phyloP scores from a whole-genome alignment of 371 early-diverging fungal species.

The Lichtheimia corymbifera region DNA sequence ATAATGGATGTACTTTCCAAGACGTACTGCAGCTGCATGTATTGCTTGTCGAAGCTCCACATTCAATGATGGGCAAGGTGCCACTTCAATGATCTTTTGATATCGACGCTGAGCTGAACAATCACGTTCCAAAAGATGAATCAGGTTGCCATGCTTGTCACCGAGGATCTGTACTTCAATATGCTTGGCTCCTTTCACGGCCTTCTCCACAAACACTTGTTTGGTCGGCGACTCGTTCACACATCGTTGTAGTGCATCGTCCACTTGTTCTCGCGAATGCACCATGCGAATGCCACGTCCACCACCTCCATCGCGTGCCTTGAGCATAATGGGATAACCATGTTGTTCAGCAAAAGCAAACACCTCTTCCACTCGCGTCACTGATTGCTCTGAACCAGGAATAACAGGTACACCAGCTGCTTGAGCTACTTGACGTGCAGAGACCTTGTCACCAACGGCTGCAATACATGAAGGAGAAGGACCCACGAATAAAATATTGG shows the following conservation, averaged over 20 bases:
- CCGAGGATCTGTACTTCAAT: conserved; percentile 86
- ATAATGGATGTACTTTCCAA: conserved; percentile 30
- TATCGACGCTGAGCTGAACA: conserved; percentile 86
- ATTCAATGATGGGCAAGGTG: conserved; percentile 39
- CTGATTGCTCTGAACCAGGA: conserved; percentile 31
- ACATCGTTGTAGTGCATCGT: conserved; percentile 30
- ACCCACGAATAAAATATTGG: conserved; percentile 73
- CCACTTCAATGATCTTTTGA: conserved; percentile 81
- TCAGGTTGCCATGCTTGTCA: conserved; percentile 70
- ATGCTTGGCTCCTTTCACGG: conserved; percentile 84
- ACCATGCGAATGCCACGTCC: conserved; percentile 89
- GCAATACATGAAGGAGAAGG: conserved; percentile 78
- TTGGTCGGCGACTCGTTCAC: conserved; percentile 41
- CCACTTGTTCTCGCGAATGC: conserved; percentile 20
- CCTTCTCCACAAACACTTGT: conserved; percentile 77
- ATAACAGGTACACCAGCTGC: conserved; percentile 34
- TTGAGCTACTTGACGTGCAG: conserved; percentile 36
- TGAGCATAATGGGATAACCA: conserved; percentile 86
- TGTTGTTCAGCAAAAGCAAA: conserved; percentile 23
- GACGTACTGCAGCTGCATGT: conserved; percentile 27
- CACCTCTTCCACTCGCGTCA: conserved; percentile 23
- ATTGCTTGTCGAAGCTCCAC: conserved; percentile 21
- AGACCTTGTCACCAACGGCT: conserved; percentile 91
- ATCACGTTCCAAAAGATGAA: conserved; percentile 86
- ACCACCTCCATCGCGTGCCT: conserved; percentile 88